Base-by-base conservation (phyloP, 2,329 filamentous ascomycete genomes). In the Penicillium sp. region DNA sequence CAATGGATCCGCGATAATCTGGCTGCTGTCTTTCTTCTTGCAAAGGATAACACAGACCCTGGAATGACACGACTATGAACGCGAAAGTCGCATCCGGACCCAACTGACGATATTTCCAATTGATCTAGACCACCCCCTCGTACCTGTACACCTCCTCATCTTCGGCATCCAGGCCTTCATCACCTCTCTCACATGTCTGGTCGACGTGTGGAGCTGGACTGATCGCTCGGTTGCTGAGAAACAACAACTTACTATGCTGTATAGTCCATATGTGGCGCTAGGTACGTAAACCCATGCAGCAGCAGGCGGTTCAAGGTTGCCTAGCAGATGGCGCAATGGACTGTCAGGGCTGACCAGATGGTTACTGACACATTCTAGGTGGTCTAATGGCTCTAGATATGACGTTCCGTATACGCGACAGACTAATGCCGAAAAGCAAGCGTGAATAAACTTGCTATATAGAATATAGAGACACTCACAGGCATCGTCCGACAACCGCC, bases 181-280 rank as follows among this genome's bases (percentile, higher is more conserved):
- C 47, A 85, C 83, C 1, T 86, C 84, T 0, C 60, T 80, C 35
- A 80, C 80, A 0, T 87, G 83, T 59, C 74, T 87, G 38, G 74
- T 77, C 2, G 83, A 87, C 49, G 80, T 79, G 56, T 69, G 79
- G 66, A 74, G 72, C 54, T 87, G 83, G 80, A 63, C 66, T 2
- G 71, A 71, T 39, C 71, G 77, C 27, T 68, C 70, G 0, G 54
- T 63, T 1, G 62, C 59, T 2, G 70, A 80, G 57, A 82, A 80
- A 59, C 61, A 72, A 19, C 71, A 73, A 45, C 59, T 83, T 44
- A 76, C 70, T 0, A 72, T 70, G 54, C 67, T 83, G 12, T 83
- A 83, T 64, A 76, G 75, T 19, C 80, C 80, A 3, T 83, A 83
- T 68, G 63, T 81, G 31, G 70, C 71, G 35, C 58, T 83, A 22